Percentiles rank a stretch among this genome's conserved stretches.
Evolutionary conservation across 345 rosid genomes (phyloP).

Genomic region (Gossypium mustelinum): DNA sequence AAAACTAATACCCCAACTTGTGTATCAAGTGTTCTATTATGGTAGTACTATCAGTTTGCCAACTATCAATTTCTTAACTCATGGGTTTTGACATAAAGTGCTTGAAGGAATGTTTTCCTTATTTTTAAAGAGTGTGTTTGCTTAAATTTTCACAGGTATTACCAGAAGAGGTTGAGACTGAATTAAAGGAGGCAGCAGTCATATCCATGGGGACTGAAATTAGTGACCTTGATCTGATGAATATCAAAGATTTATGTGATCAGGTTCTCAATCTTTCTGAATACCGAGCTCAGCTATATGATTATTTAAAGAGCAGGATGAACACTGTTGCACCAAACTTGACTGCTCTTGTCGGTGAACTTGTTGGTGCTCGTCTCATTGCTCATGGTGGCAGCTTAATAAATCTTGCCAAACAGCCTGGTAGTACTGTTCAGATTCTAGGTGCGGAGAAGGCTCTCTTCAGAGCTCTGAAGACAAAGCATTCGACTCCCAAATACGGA

Average conservation of each 20-base stretch:
- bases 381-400: slow-evolving; percentile 89
- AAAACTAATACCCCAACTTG: not conserved
- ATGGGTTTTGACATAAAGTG: not conserved
- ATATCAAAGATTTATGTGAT: slow-evolving; percentile 40
- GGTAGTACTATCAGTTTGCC: not conserved
- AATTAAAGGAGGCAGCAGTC: slow-evolving; percentile 73
- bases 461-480: slow-evolving; percentile 91
- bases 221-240: slow-evolving; percentile 48
- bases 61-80: not conserved
- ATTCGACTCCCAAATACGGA: slow-evolving; percentile 44
- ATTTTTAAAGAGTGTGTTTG: not conserved
- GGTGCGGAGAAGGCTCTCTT: slow-evolving; percentile 94
- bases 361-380: slow-evolving; percentile 90
- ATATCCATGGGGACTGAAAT: slow-evolving; percentile 70
- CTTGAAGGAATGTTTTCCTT: not conserved
- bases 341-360: slow-evolving; percentile 93
- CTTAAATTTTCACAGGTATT: slow-evolving; percentile 38
- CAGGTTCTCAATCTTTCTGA: slow-evolving; percentile 82
- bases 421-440: slow-evolving; percentile 87
- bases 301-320: slow-evolving; percentile 79
- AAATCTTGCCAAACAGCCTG: slow-evolving; percentile 92
- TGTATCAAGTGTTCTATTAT: not conserved
- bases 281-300: slow-evolving; percentile 86
- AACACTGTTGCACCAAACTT: slow-evolving; percentile 88
- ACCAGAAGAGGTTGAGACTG: slow-evolving; percentile 65